A percentile compares a stretch with the other conserved stretches of the same genome.
Conservation (phyloP, 345 rosid species). For the Alliaria petiolata region DNA sequence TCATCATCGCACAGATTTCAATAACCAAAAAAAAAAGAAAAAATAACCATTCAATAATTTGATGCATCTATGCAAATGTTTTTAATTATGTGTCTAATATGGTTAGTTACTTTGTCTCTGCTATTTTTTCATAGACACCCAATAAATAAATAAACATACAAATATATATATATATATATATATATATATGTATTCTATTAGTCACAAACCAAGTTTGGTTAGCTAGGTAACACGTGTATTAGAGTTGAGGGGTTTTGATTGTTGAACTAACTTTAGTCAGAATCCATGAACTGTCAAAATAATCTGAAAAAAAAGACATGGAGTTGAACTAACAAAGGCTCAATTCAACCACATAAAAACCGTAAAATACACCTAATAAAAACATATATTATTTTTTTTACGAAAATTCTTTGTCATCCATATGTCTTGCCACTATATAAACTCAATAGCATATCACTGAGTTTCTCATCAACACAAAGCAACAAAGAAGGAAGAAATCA, state of each 20-base stretch:
- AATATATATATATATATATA: too few species aligned
- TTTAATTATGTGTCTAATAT: not conserved
- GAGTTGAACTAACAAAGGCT: conserved; percentile 26
- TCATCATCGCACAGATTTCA: too few species aligned
- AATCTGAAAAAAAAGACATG: not conserved
- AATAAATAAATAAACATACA: not conserved
- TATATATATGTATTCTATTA: not conserved
- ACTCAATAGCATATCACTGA: not conserved
- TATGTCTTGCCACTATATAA: conserved; percentile 19
- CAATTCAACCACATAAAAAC: conserved; percentile 3
- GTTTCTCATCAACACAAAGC: conserved; percentile 1
- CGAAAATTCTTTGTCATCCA: not conserved
- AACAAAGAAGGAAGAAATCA: not conserved
- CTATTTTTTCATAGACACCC: not conserved
- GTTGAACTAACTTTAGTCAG: conserved; percentile 16
- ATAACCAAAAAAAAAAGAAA: too few species aligned
- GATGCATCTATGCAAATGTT: not conserved
- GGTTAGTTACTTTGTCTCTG: not conserved
- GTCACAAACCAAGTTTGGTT: not conserved
- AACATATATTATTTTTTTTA: not conserved
- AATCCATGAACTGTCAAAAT: not conserved
- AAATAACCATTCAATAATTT: too few species aligned
- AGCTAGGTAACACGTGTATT: not conserved
- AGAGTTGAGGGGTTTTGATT: not conserved
- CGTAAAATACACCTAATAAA: conserved; percentile 3